Evolutionary conservation across 495 filamentous ascomycete species (phyloP), one percentile per base, ranked within the genome.

Genomic region (Aspergillus indologenus): DNA sequence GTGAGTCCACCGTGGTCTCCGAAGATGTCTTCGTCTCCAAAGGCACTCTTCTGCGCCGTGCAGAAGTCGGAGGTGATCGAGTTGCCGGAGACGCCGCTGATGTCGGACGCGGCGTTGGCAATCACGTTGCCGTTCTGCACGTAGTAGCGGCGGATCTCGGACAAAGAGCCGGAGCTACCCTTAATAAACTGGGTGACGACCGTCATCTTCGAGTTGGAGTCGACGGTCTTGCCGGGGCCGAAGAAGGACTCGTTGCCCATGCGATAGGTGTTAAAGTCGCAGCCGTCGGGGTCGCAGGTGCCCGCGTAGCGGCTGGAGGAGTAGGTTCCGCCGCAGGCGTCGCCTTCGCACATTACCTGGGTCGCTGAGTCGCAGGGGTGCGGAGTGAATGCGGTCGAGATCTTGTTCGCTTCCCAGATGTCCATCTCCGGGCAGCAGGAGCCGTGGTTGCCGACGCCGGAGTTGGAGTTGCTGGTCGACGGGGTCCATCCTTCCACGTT

Each of bases 201-300:
- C 22, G 85, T 90, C 64, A 90, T 79, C 3, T 75, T 74, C 45
- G 78, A 74, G 58, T 67, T 76, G 53, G 87, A 89, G 73, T 90
- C 81, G 65, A 90, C 68, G 19, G 73, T 85, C 65, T 72, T 75
- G 67, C 77, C 77, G 49, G 72, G 67, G 54, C 84, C 86, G 74
- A 83, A 88, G 81, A 85, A 90, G 66, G 69, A 65, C 21, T 68
- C 74, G 73, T 84, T 77, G 59, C 85, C 85, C 75, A 81, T 75
- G 62, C 80, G 81, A 79, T 87, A 90, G 20, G 82, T 71, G 83
- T 91, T 91, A 81, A 87, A 89, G 68, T 89, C 87, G 72, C 88
- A 91, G 43, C 87, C 86, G 65, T 85, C 85, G 62, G 87, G 82
- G 66, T 91, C 89, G 67, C 88, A 91, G 56, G 81, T 77, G 52